Conservation (phyloP, 345 rosid genomes). For the Eucalyptus globulus region DNA sequence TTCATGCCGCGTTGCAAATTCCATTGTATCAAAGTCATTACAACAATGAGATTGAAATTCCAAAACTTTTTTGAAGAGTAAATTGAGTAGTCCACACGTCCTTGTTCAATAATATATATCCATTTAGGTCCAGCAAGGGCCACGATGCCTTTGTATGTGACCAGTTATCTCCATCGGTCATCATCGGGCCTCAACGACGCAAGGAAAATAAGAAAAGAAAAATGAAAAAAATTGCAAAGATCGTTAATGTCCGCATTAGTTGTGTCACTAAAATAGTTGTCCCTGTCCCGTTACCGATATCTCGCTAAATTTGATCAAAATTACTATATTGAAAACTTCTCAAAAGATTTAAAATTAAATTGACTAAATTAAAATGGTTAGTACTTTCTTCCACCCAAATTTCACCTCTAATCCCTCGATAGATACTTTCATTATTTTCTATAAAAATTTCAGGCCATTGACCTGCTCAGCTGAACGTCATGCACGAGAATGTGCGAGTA, state of each 20-base stretch:
- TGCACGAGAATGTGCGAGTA: neutral
- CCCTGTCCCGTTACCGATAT: accelerated
- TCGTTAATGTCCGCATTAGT: accelerated
- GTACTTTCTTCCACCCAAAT: neutral
- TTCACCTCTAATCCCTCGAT: neutral
- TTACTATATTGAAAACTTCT: accelerated
- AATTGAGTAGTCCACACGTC: neutral
- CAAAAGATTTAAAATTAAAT: neutral
- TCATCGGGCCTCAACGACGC: accelerated
- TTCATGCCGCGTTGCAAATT: neutral
- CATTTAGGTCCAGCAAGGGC: accelerated
- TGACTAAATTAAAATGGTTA: neutral
- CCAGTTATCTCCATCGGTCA: accelerated
- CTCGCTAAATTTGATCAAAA: accelerated
- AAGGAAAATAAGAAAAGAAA: neutral
- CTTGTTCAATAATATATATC: neutral
- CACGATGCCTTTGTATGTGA: neutral
- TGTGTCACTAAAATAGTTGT: accelerated
- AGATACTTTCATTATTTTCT: neutral
- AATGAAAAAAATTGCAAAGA: neutral
- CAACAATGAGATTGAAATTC: neutral
- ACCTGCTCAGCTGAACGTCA: neutral
- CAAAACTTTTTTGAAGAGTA: neutral
- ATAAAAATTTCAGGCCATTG: neutral
- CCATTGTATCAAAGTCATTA: neutral